Evolutionary conservation across 176 grass and related monocot species (phyloP).

Genomic region (Areca catechu): DNA sequence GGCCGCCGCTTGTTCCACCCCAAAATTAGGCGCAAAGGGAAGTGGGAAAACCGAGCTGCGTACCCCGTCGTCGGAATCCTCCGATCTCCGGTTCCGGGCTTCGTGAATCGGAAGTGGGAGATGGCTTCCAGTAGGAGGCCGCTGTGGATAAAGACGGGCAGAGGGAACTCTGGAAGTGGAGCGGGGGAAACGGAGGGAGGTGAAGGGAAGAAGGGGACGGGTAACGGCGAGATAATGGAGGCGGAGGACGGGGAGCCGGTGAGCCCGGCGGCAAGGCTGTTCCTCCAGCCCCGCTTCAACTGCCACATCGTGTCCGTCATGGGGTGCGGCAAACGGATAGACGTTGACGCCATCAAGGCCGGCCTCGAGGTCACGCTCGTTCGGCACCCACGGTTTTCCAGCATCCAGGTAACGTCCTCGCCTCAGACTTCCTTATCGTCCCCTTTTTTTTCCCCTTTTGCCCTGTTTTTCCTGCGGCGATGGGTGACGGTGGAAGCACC

Average conservation of each 20-base stretch:
- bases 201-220: neutral
- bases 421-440: no score
- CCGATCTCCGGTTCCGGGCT: no score
- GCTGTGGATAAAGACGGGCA: neutral
- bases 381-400: constrained; percentile 78
- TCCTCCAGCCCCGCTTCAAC: constrained; percentile 56
- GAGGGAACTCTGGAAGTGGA: neutral
- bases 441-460: no score
- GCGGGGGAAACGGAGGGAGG: neutral
- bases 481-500: no score
- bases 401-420: constrained; percentile 43
- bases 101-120: no score
- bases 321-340: constrained; percentile 28
- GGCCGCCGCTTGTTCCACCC: no score
- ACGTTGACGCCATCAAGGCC: constrained; percentile 28
- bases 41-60: no score
- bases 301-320: constrained; percentile 74
- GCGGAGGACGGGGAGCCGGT: constrained; percentile 32
- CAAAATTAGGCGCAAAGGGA: no score
- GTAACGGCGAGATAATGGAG: neutral
- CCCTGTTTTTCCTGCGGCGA: no score
- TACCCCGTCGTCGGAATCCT: no score
- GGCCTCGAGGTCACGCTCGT: constrained; percentile 54
- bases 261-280: constrained; percentile 78
- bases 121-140: neutral